phyloP scores from a whole-genome alignment of 768 basidiomycete species.

The Rubroboletus satanas region DNA sequence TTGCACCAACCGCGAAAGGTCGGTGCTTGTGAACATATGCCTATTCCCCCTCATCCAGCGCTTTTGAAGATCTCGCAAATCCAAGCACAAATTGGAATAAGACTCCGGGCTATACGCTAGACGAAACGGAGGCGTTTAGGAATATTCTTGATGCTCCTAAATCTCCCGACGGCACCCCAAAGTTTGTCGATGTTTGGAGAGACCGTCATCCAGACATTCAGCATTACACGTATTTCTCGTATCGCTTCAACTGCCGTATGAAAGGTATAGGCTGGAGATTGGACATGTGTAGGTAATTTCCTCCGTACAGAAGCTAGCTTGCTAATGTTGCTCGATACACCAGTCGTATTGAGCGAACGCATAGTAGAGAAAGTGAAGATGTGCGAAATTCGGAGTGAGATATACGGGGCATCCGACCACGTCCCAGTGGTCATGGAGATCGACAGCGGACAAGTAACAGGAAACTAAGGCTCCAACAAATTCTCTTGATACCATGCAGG shows the following conservation, averaged over 20 bases:
- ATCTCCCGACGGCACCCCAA: slow-evolving; percentile 32
- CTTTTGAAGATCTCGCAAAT: slow-evolving; percentile 57
- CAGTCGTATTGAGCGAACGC: slow-evolving; percentile 76
- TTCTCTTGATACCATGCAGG: neutral
- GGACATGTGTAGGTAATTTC: slow-evolving; percentile 64
- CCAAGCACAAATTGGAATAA: slow-evolving; percentile 83
- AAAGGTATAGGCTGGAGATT: slow-evolving; percentile 88
- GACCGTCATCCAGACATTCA: slow-evolving; percentile 57
- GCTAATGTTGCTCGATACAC: slow-evolving; percentile 1
- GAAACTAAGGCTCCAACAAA: neutral
- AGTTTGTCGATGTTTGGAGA: slow-evolving; percentile 82
- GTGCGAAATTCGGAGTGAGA: slow-evolving; percentile 84
- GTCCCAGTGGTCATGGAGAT: slow-evolving; percentile 79
- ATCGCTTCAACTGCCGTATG: slow-evolving; percentile 71
- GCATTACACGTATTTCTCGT: slow-evolving; percentile 86
- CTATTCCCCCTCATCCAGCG: neutral
- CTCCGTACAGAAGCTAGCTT: neutral
- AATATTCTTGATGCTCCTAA: slow-evolving; percentile 57
- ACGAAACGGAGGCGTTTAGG: slow-evolving; percentile 72
- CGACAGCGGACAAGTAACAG: slow-evolving; percentile 38
- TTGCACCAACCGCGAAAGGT: slow-evolving; percentile 77
- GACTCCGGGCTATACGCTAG: slow-evolving; percentile 78
- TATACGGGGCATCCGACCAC: slow-evolving; percentile 87
- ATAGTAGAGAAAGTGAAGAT: slow-evolving; percentile 60
- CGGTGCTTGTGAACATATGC: neutral